Evolutionary conservation across 1,284 basidiomycete genomes (phyloP).

Genomic region (Trametes sp.): DNA sequence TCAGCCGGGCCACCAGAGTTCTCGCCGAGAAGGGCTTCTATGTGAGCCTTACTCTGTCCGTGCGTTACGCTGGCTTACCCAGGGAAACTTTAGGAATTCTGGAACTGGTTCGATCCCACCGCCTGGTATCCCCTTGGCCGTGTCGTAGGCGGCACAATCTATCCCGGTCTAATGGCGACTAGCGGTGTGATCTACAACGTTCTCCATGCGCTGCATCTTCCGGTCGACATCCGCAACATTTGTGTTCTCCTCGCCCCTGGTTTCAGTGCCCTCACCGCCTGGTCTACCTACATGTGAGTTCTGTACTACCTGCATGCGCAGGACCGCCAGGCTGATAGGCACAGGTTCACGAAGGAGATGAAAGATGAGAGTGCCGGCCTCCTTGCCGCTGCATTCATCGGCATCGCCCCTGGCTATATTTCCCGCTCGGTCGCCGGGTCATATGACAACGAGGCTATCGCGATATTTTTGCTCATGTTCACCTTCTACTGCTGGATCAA

Average conservation of each 20-base stretch:
- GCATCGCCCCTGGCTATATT: slow-evolving; percentile 97
- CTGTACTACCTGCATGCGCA: too few species aligned
- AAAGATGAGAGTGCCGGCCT: slow-evolving; percentile 94
- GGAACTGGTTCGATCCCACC: slow-evolving; percentile 99
- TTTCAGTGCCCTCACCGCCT: slow-evolving; percentile 96
- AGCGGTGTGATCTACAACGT: slow-evolving; percentile 96
- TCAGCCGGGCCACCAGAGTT: slow-evolving; percentile 89
- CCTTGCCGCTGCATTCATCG: slow-evolving; percentile 98
- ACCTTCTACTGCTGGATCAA: slow-evolving; percentile 99
- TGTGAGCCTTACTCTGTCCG: slow-evolving; percentile 55
- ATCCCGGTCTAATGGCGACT: slow-evolving; percentile 98
- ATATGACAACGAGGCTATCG: slow-evolving; percentile 99
- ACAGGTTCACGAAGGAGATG: slow-evolving; percentile 93
- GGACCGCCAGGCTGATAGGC: too few species aligned
- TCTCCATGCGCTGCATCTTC: slow-evolving; percentile 89
- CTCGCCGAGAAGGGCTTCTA: slow-evolving; percentile 94
- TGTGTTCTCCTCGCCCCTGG: slow-evolving; percentile 97
- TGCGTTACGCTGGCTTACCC: neutral
- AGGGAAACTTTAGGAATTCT: slow-evolving; percentile 79
- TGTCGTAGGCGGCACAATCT: slow-evolving; percentile 98
- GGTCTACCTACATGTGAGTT: slow-evolving; percentile 93
- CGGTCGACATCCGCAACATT: slow-evolving; percentile 97
- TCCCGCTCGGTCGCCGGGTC: slow-evolving; percentile 99
- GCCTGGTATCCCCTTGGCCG: slow-evolving; percentile 99
- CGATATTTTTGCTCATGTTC: slow-evolving; percentile 99